Percentiles rank a stretch among this genome's conserved stretches.
Conservation (phyloP, 345 rosid species). For the Gossypium mustelinum region DNA sequence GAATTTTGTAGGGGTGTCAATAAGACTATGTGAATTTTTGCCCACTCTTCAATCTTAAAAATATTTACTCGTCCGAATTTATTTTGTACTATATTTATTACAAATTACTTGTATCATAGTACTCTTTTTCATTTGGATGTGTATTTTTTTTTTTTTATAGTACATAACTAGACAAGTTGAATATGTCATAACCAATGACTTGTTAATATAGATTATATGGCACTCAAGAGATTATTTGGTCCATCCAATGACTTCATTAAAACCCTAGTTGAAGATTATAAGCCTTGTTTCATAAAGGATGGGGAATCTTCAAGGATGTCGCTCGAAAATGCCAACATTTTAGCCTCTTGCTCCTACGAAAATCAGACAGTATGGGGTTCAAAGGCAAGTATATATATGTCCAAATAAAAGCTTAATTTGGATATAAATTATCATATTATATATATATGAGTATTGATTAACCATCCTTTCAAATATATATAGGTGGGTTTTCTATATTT, state of each 20-base stretch:
- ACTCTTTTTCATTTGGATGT: too few relatives aligned
- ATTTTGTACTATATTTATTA: too few relatives aligned
- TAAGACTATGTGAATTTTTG: too few relatives aligned
- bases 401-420: background rate
- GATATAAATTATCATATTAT: background rate
- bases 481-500: slow-evolving; percentile 41
- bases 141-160: too few relatives aligned
- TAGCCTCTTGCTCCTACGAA: slow-evolving; percentile 37
- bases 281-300: background rate
- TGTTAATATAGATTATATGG: slow-evolving; percentile 3
- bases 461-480: too few relatives aligned
- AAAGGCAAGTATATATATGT: slow-evolving; percentile 22
- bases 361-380: slow-evolving; percentile 36
- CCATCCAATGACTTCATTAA: slow-evolving; percentile 18
- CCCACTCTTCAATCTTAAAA: too few relatives aligned
- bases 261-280: slow-evolving; percentile 8
- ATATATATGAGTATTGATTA: background rate
- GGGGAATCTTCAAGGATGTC: slow-evolving; percentile 6
- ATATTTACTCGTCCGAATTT: too few relatives aligned
- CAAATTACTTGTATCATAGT: too few relatives aligned
- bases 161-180: too few relatives aligned
- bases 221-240: slow-evolving; percentile 9
- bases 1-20: too few relatives aligned
- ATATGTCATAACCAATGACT: too few relatives aligned
- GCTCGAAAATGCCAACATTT: slow-evolving; percentile 12